Conservation (phyloP, 345 rosid genomes). For the Raphanus raphanistrum region DNA sequence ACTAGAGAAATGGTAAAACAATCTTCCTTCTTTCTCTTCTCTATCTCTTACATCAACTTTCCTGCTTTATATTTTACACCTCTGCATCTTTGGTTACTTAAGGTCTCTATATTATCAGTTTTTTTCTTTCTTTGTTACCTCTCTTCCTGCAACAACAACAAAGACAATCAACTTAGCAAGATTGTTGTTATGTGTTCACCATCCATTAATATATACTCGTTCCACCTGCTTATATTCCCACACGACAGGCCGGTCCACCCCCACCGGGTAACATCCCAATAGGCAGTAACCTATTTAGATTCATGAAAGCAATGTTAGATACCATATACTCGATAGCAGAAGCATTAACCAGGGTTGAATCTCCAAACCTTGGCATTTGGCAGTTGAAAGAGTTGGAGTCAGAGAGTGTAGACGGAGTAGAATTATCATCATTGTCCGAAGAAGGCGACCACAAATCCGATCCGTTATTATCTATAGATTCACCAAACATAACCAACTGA, state of each 20-base stretch:
- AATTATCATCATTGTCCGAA: constrained; percentile 46
- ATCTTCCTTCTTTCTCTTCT: constrained; percentile 31
- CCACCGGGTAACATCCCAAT: constrained; percentile 70
- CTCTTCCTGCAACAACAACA: constrained; percentile 31
- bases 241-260: constrained; percentile 84
- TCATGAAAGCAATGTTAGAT: constrained; percentile 10
- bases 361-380: constrained; percentile 69
- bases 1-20: constrained; percentile 37
- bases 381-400: constrained; percentile 61
- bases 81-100: constrained; percentile 31
- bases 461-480: constrained; percentile 31
- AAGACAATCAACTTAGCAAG: constrained; percentile 4
- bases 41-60: constrained; percentile 37
- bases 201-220: constrained; percentile 1
- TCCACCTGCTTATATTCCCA: constrained; percentile 66
- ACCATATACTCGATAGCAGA: constrained; percentile 3
- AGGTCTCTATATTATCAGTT: constrained; percentile 40
- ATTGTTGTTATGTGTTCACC: constrained; percentile 1
- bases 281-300: constrained; percentile 41
- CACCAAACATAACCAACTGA: constrained; percentile 41
- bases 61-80: constrained; percentile 36
- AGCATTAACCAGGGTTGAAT: neutral
- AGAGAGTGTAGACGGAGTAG: constrained; percentile 42
- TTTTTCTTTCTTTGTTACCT: constrained; percentile 7
- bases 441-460: constrained; percentile 38